Percentiles rank a stretch among this genome's conserved stretches.
phyloP scores from a whole-genome alignment of 1,284 basidiomycete species.

The Malassezia furfur region DNA sequence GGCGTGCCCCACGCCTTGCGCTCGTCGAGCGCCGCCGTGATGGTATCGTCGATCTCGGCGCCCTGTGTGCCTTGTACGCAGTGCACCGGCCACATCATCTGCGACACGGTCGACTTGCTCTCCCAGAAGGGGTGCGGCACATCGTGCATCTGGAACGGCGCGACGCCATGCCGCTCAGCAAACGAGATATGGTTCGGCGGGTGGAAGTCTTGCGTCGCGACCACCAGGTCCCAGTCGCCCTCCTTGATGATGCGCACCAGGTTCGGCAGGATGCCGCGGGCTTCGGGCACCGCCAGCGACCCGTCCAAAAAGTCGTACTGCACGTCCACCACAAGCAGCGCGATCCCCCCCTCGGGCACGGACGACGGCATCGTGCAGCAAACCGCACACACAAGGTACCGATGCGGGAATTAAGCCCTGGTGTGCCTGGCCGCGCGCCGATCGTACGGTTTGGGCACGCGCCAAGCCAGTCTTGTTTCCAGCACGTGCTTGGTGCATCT shows the following conservation, averaged over 20 bases:
- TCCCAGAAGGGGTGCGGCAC: constrained; percentile 47
- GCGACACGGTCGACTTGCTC: constrained; percentile 48
- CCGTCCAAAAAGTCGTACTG: constrained; percentile 22
- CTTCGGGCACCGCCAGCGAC: constrained; percentile 17
- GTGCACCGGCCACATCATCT: constrained; percentile 59
- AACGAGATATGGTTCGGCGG: constrained; percentile 59
- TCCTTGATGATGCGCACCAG: constrained; percentile 5
- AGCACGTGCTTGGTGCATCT: too few species aligned
- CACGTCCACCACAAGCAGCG: constrained; percentile 13
- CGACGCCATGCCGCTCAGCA: constrained; percentile 53
- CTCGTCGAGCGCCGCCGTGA: constrained; percentile 45
- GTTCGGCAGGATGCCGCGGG: neutral
- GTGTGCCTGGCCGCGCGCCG: too few species aligned
- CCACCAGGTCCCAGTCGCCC: constrained; percentile 11
- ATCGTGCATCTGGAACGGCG: constrained; percentile 50
- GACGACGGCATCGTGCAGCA: neutral
- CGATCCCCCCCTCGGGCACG: neutral
- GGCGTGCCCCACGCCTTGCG: constrained; percentile 2
- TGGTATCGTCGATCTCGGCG: constrained; percentile 50
- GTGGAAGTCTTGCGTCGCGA: constrained; percentile 50
- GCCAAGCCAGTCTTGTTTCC: neutral
- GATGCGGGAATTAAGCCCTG: too few species aligned
- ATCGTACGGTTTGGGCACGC: neutral
- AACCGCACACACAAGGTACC: neutral
- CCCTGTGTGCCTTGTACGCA: constrained; percentile 52